Base-by-base conservation (phyloP, 345 rosid genomes). In the Lenwebbia sp. region DNA sequence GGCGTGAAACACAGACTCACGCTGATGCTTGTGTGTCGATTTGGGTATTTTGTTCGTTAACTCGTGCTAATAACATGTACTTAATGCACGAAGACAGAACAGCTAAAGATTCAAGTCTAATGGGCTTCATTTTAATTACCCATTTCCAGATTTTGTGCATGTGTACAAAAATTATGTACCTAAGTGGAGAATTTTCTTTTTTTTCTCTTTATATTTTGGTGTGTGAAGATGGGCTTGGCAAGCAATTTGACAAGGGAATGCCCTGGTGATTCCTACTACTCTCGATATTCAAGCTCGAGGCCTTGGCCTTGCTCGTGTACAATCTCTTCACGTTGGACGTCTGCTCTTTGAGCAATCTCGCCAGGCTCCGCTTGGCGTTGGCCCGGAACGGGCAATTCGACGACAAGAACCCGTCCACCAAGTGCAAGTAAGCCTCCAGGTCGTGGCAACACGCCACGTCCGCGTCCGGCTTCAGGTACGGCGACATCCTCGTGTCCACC, bases 371-470 rank as follows among this genome's bases (percentile, higher is more conserved):
- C 94, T 97, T 97, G 6, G 99, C 99, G 41, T 96, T 96, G 52
- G 95, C 85, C 78, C 99, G 92, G 82, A 97, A 97, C 10, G 99
- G 99, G 86, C 98, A 93, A 83, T 95, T 89, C 0, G 98, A 90
- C 14, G 95, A 94, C 49, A 91, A 84, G 84, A 91, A 97, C 37
- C 99, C 99, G 41, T 97, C 99, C 30, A 97, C 99, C 83, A 95
- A 85, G 84, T 94, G 98, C 13, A 97, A 86, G 56, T 94, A 97
- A 8, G 98, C 96, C 84, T 94, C 96, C 21, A 97, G 82, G 82
- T 97, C 99, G 40, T 97, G 99, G 54, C 98, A 97, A 86, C 98
- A 95, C 41, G 98, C 95, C 41, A 94, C 89, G 82, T 96, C 96
- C 22, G 93, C 93, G 9, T 93, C 90, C 3, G 92, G 93, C 65